Percentiles rank a stretch among this genome's conserved stretches.
Conservation (phyloP, 2,329 filamentous ascomycete species). For the Trichoderma koningiopsis region DNA sequence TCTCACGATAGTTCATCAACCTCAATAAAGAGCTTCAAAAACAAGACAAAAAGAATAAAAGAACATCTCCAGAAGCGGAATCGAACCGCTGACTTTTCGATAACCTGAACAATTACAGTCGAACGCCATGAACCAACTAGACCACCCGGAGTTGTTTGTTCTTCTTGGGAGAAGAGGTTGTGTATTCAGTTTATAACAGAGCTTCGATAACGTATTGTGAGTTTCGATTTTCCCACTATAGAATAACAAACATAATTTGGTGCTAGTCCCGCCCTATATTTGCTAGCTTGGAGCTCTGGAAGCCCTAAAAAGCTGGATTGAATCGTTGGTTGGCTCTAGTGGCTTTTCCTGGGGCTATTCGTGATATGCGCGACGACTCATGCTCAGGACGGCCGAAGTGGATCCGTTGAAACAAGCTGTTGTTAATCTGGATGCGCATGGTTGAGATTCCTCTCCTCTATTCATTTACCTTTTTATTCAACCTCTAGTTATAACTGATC, state of each 20-base stretch:
- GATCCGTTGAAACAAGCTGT: neutral
- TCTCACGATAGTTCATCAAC: neutral
- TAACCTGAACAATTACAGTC: conserved; percentile 34
- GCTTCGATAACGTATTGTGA: neutral
- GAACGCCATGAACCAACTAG: conserved; percentile 36
- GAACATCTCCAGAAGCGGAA: conserved; percentile 27
- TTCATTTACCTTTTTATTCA: too few relatives aligned
- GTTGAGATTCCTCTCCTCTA: neutral
- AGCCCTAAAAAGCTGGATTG: neutral
- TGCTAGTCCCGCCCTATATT: neutral
- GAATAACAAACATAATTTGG: neutral
- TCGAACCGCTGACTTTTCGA: conserved; percentile 36
- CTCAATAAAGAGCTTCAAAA: neutral
- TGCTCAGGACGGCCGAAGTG: neutral
- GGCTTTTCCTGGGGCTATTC: neutral
- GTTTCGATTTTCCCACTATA: neutral
- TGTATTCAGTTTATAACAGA: neutral
- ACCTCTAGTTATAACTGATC: too few relatives aligned
- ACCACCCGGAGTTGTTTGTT: conserved; percentile 32
- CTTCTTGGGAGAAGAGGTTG: neutral
- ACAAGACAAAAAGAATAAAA: neutral
- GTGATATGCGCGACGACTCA: neutral
- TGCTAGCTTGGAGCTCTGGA: neutral
- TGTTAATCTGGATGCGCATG: neutral
- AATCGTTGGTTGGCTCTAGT: neutral